These are phyloP conservation scores for Coniochaeta sp. DNA, from an alignment of 2,329 filamentous ascomycete species.

Conservation along the genomic window DNA sequence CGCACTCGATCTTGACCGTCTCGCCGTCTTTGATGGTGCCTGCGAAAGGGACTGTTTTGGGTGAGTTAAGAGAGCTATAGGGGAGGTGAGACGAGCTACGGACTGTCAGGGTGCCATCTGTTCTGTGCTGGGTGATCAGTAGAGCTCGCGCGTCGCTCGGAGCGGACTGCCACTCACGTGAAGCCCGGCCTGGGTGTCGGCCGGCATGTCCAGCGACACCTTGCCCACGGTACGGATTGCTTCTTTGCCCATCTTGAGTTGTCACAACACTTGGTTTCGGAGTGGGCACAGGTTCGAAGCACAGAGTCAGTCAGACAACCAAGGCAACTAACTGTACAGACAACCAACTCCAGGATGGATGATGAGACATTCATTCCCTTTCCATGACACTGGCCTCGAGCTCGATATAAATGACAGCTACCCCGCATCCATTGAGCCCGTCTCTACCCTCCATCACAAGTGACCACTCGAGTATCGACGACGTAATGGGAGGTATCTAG, in stretches of 20 bases:
- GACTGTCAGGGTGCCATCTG: conserved; percentile 88
- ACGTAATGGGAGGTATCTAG: conserved; percentile 1
- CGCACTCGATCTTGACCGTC: conserved; percentile 87
- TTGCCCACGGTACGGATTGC: conserved; percentile 65
- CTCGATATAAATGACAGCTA: background rate
- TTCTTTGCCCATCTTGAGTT: conserved; percentile 23
- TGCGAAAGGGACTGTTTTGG: conserved; percentile 59
- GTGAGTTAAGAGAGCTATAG: background rate
- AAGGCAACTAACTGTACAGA: no score
- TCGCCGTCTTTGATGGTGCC: conserved; percentile 74
- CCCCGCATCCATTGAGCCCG: background rate
- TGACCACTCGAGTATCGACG: conserved; percentile 2
- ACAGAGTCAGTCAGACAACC: background rate
- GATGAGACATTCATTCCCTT: background rate
- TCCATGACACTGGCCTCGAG: background rate
- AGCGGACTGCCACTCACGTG: conserved; percentile 50
- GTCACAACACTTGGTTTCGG: background rate
- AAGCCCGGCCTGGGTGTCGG: conserved; percentile 59
- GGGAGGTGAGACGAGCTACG: conserved; percentile 12
- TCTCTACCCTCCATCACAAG: background rate
- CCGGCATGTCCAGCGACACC: conserved; percentile 66
- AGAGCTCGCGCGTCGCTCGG: background rate
- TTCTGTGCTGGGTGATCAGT: conserved; percentile 52
- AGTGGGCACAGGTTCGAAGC: background rate
- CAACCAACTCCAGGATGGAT: background rate